These are phyloP conservation scores for Vinca minor DNA, from an alignment of 257 asterid genomes.

Conservation along the genomic window DNA sequence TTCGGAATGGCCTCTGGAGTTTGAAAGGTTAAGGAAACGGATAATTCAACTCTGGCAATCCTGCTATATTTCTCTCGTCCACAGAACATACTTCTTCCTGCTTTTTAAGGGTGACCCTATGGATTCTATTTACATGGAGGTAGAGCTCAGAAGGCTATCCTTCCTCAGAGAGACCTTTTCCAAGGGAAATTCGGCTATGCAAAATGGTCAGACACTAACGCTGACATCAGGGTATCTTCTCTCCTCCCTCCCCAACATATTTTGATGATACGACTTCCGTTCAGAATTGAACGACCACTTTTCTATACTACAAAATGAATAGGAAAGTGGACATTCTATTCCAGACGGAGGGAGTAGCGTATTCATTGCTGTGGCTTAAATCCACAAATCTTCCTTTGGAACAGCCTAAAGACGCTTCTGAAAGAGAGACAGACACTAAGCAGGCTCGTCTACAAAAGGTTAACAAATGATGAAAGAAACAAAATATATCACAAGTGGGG, in stretches of 20 bases:
- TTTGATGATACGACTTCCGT: too few species aligned
- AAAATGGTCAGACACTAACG: conserved; percentile 34
- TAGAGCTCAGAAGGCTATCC: conserved; percentile 40
- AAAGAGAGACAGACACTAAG: conserved; percentile 38
- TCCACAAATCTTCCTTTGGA: not conserved
- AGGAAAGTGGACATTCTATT: too few species aligned
- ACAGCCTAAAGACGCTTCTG: conserved; percentile 36
- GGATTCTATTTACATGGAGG: conserved; percentile 52
- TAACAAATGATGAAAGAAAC: conserved; percentile 28
- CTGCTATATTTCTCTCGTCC: conserved; percentile 42
- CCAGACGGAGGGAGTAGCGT: too few species aligned
- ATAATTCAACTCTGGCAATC: conserved; percentile 41
- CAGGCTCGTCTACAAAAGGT: conserved; percentile 33
- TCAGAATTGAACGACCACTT: too few species aligned
- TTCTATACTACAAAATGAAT: too few species aligned
- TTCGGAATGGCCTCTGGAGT: conserved; percentile 36
- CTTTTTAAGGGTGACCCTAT: conserved; percentile 41
- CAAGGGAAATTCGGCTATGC: conserved; percentile 29
- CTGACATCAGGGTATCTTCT: conserved; percentile 31
- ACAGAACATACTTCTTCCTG: conserved; percentile 47
- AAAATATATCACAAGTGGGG: conserved; percentile 40
- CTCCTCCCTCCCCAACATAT: conserved; percentile 4
- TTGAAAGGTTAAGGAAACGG: conserved; percentile 29
- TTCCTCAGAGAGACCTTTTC: conserved; percentile 36
- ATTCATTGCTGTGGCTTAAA: not conserved